Percentiles rank a stretch among this genome's conserved stretches.
Conservation (phyloP, 2,329 filamentous ascomycete species). For the Fusarium abutilonis region DNA sequence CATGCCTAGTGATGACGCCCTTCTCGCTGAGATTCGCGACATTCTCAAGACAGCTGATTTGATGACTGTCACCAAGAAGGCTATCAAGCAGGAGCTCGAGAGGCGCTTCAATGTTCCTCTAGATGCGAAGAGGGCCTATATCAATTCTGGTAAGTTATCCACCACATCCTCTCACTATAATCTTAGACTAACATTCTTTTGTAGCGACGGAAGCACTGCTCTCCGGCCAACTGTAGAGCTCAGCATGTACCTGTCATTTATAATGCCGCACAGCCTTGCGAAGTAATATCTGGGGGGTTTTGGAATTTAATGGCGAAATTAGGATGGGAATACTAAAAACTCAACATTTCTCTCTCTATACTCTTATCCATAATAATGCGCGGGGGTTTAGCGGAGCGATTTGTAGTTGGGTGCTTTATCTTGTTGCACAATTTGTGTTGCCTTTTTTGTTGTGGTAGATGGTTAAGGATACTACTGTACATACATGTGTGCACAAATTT, state of each 20-base stretch:
- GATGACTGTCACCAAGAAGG: conserved; percentile 99
- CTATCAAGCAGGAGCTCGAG: conserved; percentile 93
- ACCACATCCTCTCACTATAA: background rate
- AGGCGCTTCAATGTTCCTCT: conserved; percentile 86
- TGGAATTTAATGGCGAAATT: conserved; percentile 35
- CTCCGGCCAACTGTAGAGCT: conserved; percentile 74
- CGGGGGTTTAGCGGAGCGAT: conserved; percentile 33
- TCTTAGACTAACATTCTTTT: conserved; percentile 28
- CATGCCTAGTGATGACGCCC: conserved; percentile 86
- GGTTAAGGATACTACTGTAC: conserved; percentile 28
- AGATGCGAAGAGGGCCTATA: conserved; percentile 90
- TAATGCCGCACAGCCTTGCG: conserved; percentile 35
- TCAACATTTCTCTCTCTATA: conserved; percentile 35
- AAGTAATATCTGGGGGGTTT: conserved; percentile 18
- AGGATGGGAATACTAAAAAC: conserved; percentile 40
- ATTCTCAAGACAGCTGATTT: conserved; percentile 91
- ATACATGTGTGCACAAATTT: conserved; percentile 44
- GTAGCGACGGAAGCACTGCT: conserved; percentile 80
- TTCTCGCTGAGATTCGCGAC: conserved; percentile 93
- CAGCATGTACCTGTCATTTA: conserved; percentile 18
- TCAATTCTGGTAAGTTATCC: conserved; percentile 78
- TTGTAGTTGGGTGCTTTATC: conserved; percentile 15
- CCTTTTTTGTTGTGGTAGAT: conserved; percentile 31
- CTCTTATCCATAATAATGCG: conserved; percentile 43
- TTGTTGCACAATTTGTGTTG: conserved; percentile 12